Conservation (phyloP, 2,329 filamentous ascomycete species). For the Sporothrix humicola region DNA sequence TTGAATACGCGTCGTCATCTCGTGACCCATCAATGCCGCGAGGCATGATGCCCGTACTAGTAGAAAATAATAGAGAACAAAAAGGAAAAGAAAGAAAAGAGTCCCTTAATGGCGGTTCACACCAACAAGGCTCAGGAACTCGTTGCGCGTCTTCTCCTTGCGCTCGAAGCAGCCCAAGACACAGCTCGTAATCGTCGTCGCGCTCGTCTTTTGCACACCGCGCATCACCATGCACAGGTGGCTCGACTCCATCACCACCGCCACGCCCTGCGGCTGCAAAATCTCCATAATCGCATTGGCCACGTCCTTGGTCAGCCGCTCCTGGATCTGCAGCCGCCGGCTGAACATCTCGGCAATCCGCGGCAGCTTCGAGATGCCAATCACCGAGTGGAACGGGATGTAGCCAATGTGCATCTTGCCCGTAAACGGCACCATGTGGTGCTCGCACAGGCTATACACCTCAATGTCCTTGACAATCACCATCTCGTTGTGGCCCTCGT, state of each 20-base stretch:
- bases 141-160: slow-evolving; percentile 90
- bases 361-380: slow-evolving; percentile 93
- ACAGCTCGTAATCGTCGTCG: slow-evolving; percentile 91
- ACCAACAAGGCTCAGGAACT: slow-evolving; percentile 83
- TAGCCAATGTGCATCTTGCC: slow-evolving; percentile 99
- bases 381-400: slow-evolving; percentile 87
- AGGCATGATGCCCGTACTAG: slow-evolving; percentile 10
- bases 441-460: slow-evolving; percentile 92
- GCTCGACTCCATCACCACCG: slow-evolving; percentile 95
- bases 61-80: background rate
- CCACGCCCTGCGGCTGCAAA: slow-evolving; percentile 90
- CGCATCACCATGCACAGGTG: slow-evolving; percentile 99
- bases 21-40: slow-evolving; percentile 19
- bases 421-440: slow-evolving; percentile 94
- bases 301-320: slow-evolving; percentile 94
- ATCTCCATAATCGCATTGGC: slow-evolving; percentile 93
- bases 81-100: background rate
- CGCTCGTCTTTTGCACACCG: slow-evolving; percentile 89
- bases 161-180: slow-evolving; percentile 96
- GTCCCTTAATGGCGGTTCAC: slow-evolving; percentile 53
- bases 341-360: slow-evolving; percentile 97
- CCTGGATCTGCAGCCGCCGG: slow-evolving; percentile 91
- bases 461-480: slow-evolving; percentile 99
- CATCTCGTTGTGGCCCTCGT: slow-evolving; percentile 95
- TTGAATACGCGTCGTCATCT: slow-evolving; percentile 34